These are phyloP conservation scores for Omphalea diandra DNA, from an alignment of 441 rosid species.

Conservation along the genomic window DNA sequence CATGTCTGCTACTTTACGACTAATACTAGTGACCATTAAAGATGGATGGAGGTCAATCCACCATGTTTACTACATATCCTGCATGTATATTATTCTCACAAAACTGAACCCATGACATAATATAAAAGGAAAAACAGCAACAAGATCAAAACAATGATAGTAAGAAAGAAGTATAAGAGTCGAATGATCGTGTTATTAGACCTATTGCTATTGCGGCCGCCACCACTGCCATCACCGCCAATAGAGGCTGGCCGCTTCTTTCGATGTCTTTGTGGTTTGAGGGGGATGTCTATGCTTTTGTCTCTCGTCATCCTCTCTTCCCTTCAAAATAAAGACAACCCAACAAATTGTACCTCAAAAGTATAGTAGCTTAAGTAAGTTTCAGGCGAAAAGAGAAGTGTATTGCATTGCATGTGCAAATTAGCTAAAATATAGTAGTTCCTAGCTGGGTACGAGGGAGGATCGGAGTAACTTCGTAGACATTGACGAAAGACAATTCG, in stretches of 20 bases:
- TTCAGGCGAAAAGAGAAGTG: neutral
- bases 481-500: constrained; percentile 4
- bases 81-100: neutral
- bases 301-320: constrained; percentile 16
- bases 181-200: neutral
- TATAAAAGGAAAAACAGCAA: neutral
- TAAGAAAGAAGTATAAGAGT: constrained; percentile 5
- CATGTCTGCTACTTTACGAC: too few species aligned
- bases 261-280: neutral
- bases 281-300: constrained; percentile 30
- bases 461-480: neutral
- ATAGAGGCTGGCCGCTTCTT: neutral
- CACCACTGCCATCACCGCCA: neutral
- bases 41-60: constrained; percentile 2
- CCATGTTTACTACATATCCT: neutral
- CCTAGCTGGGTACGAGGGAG: neutral
- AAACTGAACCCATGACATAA: neutral
- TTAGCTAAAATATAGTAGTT: too few species aligned
- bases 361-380: neutral
- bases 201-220: too few species aligned
- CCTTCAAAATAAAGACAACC: neutral
- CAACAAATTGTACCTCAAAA: too few species aligned
- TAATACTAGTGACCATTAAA: too few species aligned
- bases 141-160: constrained; percentile 6
- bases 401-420: too few species aligned